Base-by-base conservation (phyloP, 1,284 basidiomycete species). In the Ceratobasidium sp. region DNA sequence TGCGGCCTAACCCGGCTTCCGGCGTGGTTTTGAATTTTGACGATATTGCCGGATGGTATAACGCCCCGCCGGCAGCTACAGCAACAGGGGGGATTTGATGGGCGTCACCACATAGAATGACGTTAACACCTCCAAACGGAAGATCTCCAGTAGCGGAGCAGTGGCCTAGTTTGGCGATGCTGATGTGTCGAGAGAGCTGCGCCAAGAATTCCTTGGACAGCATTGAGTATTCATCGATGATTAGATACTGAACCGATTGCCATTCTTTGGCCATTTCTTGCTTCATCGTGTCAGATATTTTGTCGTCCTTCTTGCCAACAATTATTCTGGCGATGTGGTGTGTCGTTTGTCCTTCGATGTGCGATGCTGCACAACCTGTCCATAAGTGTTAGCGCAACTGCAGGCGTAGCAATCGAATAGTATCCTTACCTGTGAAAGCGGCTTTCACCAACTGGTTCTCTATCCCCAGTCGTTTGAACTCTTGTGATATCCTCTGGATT, bases 41-140 rank as follows among this genome's bases (percentile, higher is more conserved):
- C 1, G 54, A 56, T 25, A 8, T 25, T 17, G 46, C 17, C 1
- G 80, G 79, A 56, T 78, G 79, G 71, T 80, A 85, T 6, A 84
- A 70, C 22, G 81, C 64, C 19, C 80, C 80, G 0, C 49, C 46
- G 1, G 32, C 11, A 9, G 29, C 51, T 7, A 29, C 61, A 2
- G 79, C 81, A 3, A 85, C 84, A 0, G 84, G 85, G 7, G 84
- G 85, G 78, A 86, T 86, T 70, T 86, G 85, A 77, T 86, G 85
- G n/a, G 85, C 81, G 70, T 86, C 85, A 0, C 85, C 85, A 76
- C 78, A 82, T 0, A 86, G 76, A 37, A 86, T 83, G 9, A 86
- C 80, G 76, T 82, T 86, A 9, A 86, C 62, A 0, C 84, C 84
- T 0, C 84, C 84, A 76, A 86, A 86, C 7, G 82, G 79, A 8